Evolutionary conservation across 768 basidiomycete species (phyloP).

Genomic region (Sarcodon sp.): DNA sequence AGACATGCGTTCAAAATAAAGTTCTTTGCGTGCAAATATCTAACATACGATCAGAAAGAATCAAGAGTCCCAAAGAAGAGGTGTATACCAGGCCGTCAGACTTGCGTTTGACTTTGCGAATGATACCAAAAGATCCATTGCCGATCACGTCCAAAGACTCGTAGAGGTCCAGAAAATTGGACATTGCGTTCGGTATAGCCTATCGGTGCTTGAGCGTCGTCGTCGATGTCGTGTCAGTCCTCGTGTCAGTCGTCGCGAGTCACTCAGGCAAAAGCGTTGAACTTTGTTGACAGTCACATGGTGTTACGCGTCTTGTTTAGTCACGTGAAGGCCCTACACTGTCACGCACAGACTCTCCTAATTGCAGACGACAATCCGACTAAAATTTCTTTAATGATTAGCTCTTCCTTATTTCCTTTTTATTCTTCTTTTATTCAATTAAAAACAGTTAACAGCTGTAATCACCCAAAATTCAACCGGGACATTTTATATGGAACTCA

Average conservation of each 20-base stretch:
- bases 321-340: not conserved
- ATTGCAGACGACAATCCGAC: too few relatives aligned
- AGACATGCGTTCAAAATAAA: conserved; percentile 95
- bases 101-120: conserved; percentile 84
- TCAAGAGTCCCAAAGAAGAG: not conserved
- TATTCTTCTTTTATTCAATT: too few relatives aligned
- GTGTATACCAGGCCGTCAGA: conserved; percentile 58
- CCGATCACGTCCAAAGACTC: conserved; percentile 88
- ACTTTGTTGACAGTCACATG: not conserved
- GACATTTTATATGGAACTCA: too few relatives aligned
- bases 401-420: too few relatives aligned
- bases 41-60: conserved; percentile 12
- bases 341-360: not conserved
- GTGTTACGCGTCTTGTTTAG: not conserved
- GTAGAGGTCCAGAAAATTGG: conserved; percentile 56
- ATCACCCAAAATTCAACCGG: too few relatives aligned
- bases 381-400: too few relatives aligned
- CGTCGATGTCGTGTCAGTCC: not conserved
- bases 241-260: not conserved
- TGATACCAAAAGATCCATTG: conserved; percentile 96
- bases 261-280: not conserved
- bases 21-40: conserved; percentile 86
- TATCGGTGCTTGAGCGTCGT: not conserved
- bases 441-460: too few relatives aligned
- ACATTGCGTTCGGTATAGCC: conserved; percentile 5